Conservation (phyloP, 257 asterid genomes). For the Solanum dulcamara region DNA sequence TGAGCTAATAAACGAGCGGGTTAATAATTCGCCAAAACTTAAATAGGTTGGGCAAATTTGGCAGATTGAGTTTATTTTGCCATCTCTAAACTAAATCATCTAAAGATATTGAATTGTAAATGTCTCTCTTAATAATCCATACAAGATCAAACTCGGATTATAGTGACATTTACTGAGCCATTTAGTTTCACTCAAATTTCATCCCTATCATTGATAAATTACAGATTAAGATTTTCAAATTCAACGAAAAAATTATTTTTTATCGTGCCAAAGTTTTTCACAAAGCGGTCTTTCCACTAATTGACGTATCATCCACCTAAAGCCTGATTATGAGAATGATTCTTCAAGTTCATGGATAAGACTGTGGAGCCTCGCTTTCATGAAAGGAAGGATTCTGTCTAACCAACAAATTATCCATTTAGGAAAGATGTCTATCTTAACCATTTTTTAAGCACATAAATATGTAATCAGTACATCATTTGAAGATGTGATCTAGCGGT, state of each 20-base stretch:
- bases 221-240: neutral
- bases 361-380: neutral
- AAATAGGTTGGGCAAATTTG: too few species aligned
- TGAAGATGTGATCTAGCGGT: neutral
- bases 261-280: neutral
- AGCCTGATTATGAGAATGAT: neutral
- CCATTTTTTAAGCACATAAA: neutral
- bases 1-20: too few species aligned
- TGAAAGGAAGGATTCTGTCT: neutral
- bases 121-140: neutral
- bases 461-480: neutral
- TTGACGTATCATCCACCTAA: neutral
- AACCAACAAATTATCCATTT: neutral
- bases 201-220: neutral
- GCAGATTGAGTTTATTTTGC: too few species aligned
- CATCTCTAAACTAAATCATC: too few species aligned
- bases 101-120: neutral
- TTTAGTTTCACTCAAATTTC: neutral
- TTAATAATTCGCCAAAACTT: too few species aligned
- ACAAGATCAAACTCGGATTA: neutral
- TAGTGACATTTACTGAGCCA: neutral
- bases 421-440: rapidly evolving
- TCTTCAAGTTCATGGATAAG: neutral
- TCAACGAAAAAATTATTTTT: neutral
- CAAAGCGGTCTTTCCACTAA: neutral